These are phyloP conservation scores for Hanseniaspora clermontiae DNA, from an alignment of 805 yeast genomes.

Conservation along the genomic window DNA sequence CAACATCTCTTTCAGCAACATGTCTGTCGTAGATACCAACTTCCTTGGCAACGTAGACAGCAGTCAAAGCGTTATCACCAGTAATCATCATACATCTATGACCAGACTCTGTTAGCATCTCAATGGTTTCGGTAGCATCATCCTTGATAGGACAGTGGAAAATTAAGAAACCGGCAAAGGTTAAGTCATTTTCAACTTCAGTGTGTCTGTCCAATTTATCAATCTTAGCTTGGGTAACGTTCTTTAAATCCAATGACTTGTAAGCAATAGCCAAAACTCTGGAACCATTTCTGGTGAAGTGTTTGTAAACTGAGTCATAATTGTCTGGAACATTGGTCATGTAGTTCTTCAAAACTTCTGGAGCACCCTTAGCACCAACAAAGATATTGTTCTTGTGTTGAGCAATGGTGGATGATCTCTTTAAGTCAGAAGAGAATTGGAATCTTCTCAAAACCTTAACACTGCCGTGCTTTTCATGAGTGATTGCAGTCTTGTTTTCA, in stretches of 20 bases:
- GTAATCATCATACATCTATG: conserved; percentile 97
- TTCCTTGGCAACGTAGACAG: conserved; percentile 92
- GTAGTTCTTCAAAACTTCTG: conserved; percentile 83
- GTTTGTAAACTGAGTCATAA: conserved; percentile 76
- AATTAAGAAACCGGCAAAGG: conserved; percentile 84
- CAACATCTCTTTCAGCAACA: conserved; percentile 41
- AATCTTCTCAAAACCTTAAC: conserved; percentile 77
- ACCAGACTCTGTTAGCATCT: conserved; percentile 86
- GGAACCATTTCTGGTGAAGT: conserved; percentile 88
- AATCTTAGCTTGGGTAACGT: conserved; percentile 32
- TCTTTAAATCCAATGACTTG: conserved; percentile 48
- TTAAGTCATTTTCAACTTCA: conserved; percentile 58
- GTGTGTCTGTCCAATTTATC: conserved; percentile 53
- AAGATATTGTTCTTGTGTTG: conserved; percentile 42
- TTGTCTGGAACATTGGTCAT: conserved; percentile 54
- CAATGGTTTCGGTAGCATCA: conserved; percentile 81
- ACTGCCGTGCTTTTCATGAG: conserved; percentile 34
- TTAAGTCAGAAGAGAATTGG: conserved; percentile 91
- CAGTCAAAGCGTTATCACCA: conserved; percentile 97
- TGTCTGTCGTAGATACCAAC: conserved; percentile 60
- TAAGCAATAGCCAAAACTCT: conserved; percentile 93
- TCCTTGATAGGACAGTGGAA: conserved; percentile 94
- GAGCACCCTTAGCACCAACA: conserved; percentile 94
- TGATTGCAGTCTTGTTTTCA: conserved; percentile 60
- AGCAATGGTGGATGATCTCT: conserved; percentile 85